phyloP scores from a whole-genome alignment of 2,329 filamentous ascomycete species.

The Davidsoniella neocaledoniae region DNA sequence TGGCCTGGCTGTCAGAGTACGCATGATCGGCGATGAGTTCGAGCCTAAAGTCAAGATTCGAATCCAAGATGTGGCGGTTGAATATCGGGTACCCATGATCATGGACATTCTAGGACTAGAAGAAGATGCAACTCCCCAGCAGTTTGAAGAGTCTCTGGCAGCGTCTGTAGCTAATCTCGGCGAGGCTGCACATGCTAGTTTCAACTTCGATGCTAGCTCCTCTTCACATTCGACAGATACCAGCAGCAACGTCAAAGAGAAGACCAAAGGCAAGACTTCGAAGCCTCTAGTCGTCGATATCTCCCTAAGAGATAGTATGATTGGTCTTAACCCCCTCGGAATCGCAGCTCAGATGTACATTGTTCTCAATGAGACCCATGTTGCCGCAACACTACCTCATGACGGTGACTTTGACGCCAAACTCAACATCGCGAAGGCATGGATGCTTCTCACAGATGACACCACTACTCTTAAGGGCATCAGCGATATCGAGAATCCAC shows the following conservation, averaged over 20 bases:
- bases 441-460: slow-evolving; percentile 70
- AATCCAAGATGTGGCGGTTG: slow-evolving; percentile 65
- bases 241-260: slow-evolving; percentile 15
- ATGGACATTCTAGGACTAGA: slow-evolving; percentile 61
- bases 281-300: slow-evolving; percentile 55
- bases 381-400: slow-evolving; percentile 51
- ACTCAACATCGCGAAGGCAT: slow-evolving; percentile 61
- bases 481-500: slow-evolving; percentile 1
- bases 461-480: slow-evolving; percentile 21
- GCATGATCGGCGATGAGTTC: slow-evolving; percentile 86
- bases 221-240: slow-evolving; percentile 12
- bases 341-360: slow-evolving; percentile 60
- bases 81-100: slow-evolving; percentile 73
- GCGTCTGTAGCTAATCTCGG: slow-evolving; percentile 65
- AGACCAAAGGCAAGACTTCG: slow-evolving; percentile 12
- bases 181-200: slow-evolving; percentile 38
- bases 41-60: slow-evolving; percentile 83
- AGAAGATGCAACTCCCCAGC: slow-evolving; percentile 50
- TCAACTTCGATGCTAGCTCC: slow-evolving; percentile 17
- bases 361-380: slow-evolving; percentile 59
- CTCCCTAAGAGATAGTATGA: slow-evolving; percentile 60
- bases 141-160: slow-evolving; percentile 59
- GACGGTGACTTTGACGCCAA: slow-evolving; percentile 45
- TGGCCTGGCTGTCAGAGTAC: slow-evolving; percentile 55
- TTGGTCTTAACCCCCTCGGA: slow-evolving; percentile 71